Evolutionary conservation across 257 asterid genomes (phyloP), one percentile per base, ranked within the genome.

Genomic region (Verbascum thapsus): DNA sequence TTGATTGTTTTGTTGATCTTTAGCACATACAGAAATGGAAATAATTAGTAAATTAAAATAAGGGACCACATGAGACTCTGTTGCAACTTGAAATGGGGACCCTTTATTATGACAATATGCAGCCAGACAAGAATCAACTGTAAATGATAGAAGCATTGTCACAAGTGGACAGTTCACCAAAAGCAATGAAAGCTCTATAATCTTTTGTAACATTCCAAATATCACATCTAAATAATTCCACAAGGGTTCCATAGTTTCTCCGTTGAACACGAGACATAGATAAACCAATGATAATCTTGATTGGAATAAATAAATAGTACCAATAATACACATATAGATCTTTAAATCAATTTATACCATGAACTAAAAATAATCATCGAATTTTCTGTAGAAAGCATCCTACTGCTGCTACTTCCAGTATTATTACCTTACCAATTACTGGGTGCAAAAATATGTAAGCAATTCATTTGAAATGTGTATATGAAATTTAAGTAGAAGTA

Each of bases 401-500:
- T 7, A 11, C 41, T n/a, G 37, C 38, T 48, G 53, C 53, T 49
- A 56, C 19, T 53, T 37, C 59, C 9, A 7, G 53, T 9, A 48
- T 13, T 16, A 19, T 41, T 39, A 6, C n/a, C n/a, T 38, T 39
- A 18, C 34, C 39, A 19, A 39, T 19, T 45, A 13, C 26, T 32
- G 8, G 16, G 48, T 15, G 16, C 41, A 51, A 1, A 51, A 1
- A 19, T 7, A 42, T 39, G 30, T 10, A 22, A 32, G 34, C 8
- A 68, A 30, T 52, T 41, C 10, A 45, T 61, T 32, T 10, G n/a
- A n/a, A n/a, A n/a, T n/a, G n/a, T n/a, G n/a, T n/a, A n/a, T n/a
- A 6, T 1, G 52, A 49, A 43, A 51, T 52, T 72, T 80, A 83
- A 44, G 58, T 71, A 16, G 90, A 83, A 64, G 88, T 83, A 45